Evolutionary conservation across 192 early-diverging fungal species (phyloP).

Genomic region (Allomyces macrogynus): DNA sequence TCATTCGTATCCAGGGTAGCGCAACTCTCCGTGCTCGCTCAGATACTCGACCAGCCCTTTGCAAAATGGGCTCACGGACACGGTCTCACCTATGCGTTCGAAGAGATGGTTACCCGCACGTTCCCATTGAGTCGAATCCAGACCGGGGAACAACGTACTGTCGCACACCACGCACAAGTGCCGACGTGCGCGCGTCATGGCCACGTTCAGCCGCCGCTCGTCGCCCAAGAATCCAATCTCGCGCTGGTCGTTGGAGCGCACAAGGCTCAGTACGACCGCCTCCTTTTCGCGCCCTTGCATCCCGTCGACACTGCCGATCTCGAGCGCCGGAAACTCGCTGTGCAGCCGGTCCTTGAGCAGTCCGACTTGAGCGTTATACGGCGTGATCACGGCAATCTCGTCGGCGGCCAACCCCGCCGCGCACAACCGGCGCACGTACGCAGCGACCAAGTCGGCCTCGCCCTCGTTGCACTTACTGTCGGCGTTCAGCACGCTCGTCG

Average conservation of each 20-base stretch:
- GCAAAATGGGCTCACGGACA: constrained; percentile 21
- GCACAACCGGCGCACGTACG: constrained; percentile 41
- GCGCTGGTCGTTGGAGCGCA: constrained; percentile 58
- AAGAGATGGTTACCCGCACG: too few relatives aligned
- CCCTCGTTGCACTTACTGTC: constrained; percentile 55
- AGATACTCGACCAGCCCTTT: constrained; percentile 25
- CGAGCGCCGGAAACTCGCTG: constrained; percentile 34
- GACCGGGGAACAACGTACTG: background rate
- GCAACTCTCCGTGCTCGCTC: constrained; percentile 24
- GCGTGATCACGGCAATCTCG: constrained; percentile 70
- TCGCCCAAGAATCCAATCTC: constrained; percentile 74
- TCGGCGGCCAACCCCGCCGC: constrained; percentile 31
- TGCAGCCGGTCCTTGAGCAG: constrained; percentile 23
- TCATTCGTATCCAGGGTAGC: constrained; percentile 8
- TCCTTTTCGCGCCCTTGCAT: constrained; percentile 87
- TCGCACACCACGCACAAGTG: constrained; percentile 72
- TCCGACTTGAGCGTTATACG: constrained; percentile 63
- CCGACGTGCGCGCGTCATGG: constrained; percentile 66
- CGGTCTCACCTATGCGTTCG: constrained; percentile 20
- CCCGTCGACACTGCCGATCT: constrained; percentile 72
- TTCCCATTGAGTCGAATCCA: too few relatives aligned
- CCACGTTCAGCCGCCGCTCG: constrained; percentile 68
- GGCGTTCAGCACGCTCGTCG: constrained; percentile 6
- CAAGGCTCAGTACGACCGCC: constrained; percentile 57
- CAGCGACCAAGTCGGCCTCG: constrained; percentile 43